Percentiles rank a stretch among this genome's conserved stretches.
Evolutionary conservation across 345 rosid genomes (phyloP).

Genomic region (Salix dunnii): DNA sequence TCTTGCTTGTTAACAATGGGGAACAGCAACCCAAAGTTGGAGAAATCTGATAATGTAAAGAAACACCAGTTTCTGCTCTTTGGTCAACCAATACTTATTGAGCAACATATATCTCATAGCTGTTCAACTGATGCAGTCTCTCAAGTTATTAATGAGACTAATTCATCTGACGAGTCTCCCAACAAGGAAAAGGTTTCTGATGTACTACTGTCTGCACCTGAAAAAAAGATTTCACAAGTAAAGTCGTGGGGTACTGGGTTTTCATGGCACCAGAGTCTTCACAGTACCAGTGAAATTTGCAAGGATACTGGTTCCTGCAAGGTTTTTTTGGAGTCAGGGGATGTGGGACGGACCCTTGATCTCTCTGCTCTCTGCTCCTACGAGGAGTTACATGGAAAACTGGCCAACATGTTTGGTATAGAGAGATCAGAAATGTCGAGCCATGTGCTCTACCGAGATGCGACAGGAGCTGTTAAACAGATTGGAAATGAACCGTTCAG

Average conservation of each 20-base stretch:
- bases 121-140: slow-evolving; percentile 40
- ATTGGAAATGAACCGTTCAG: slow-evolving; percentile 88
- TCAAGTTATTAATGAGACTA: slow-evolving; percentile 29
- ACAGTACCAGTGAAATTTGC: slow-evolving; percentile 24
- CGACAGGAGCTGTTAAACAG: slow-evolving; percentile 51
- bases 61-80: slow-evolving; percentile 74
- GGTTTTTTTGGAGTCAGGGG: slow-evolving; percentile 89
- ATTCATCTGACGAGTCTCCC: slow-evolving; percentile 20
- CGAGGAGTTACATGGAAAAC: slow-evolving; percentile 62
- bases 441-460: slow-evolving; percentile 67
- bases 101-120: slow-evolving; percentile 53
- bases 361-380: slow-evolving; percentile 70
- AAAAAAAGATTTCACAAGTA: slow-evolving; percentile 29
- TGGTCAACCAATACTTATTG: slow-evolving; percentile 78
- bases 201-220: slow-evolving; percentile 26
- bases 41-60: slow-evolving; percentile 50
- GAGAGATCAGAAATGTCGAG: slow-evolving; percentile 55
- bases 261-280: slow-evolving; percentile 45
- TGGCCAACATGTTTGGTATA: slow-evolving; percentile 72
- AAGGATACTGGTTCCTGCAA: slow-evolving; percentile 77
- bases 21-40: slow-evolving; percentile 41
- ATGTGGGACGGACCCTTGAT: slow-evolving; percentile 80
- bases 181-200: slow-evolving; percentile 30
- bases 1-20: slow-evolving; percentile 83
- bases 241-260: slow-evolving; percentile 35